Base-by-base conservation (phyloP, 192 early-diverging fungal species). In the Chytriomyces sp. region DNA sequence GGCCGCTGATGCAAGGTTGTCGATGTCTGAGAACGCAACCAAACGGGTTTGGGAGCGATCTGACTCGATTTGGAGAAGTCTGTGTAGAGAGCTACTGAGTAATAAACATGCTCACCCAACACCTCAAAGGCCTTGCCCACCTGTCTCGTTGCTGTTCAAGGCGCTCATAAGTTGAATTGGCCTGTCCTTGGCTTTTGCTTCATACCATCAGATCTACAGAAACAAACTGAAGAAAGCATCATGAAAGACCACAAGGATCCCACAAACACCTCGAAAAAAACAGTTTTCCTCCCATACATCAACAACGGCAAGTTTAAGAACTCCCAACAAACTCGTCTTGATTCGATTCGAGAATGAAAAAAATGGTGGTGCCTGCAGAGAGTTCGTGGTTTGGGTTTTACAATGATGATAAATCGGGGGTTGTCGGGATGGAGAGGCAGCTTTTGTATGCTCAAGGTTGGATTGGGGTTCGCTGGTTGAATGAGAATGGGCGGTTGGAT, bases 221-320 rank as follows among this genome's bases (percentile, higher is more conserved):
- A n/a, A n/a, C n/a, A n/a, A 50, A 9, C 53, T 50, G 61, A 65
- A 35, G n/a, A 18, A 49, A 7, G 35, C 9, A 13, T 62, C 23
- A 61, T 61, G 23, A 20, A 79, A 5, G n/a, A 5, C 18, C 5
- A 44, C 11, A 16, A 78, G 82, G 85, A 92, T 62, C 84, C 87
- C 0, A 77, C 70, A 53, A 87, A 88, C 24, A 99, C 82, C 65
- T 93, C 53, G 73, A 90, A 67, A 80, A 83, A 74, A 94, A 91
- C 74, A 91, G n/a, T 94, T 24, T 99, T 97, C 77, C 85, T 99
- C 43, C 93, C 97, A 0, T 89, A 92, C 64, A 84, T 97, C 61
- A 99, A 99, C 78, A 91, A 94, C 81, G 96, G 97, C 84, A 8
- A 83, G 89, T 9, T 75, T 98, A 28, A 23, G 65, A 6, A 79